Percentiles rank a stretch among this genome's conserved stretches.
phyloP scores from a whole-genome alignment of 2,329 filamentous ascomycete genomes.

The Colletotrichum musae region DNA sequence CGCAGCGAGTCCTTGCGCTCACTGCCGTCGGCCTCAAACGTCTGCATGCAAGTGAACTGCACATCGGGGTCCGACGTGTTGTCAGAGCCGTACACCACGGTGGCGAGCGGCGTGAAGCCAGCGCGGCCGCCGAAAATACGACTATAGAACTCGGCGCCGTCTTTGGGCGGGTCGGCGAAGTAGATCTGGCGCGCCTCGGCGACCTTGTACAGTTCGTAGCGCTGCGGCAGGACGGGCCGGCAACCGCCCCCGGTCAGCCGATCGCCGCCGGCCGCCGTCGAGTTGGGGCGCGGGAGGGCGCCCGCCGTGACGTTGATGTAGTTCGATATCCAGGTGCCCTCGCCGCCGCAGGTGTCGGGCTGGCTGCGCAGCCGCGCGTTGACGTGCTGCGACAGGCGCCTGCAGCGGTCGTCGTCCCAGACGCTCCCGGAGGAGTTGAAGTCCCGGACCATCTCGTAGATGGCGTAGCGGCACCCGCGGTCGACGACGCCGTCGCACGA shows the following conservation, averaged over 20 bases:
- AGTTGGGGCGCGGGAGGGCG: constrained; percentile 1
- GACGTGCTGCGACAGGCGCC: constrained; percentile 14
- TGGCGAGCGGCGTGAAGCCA: background rate
- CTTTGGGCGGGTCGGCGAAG: constrained; percentile 12
- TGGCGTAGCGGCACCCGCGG: constrained; percentile 2
- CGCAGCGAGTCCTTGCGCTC: background rate
- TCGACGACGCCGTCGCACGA: constrained; percentile 24
- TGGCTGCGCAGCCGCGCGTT: constrained; percentile 2
- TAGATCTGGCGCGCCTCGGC: constrained; percentile 19
- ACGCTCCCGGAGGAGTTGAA: background rate
- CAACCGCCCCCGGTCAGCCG: constrained; percentile 7
- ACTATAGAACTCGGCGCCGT: background rate
- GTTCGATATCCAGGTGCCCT: constrained; percentile 22
- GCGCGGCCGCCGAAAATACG: background rate
- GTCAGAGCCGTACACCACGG: constrained; percentile 1
- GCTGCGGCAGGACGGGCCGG: constrained; percentile 1
- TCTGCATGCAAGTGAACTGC: constrained; percentile 20
- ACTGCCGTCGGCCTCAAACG: background rate
- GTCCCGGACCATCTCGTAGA: constrained; percentile 13
- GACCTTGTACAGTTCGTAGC: constrained; percentile 18
- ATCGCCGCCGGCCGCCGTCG: background rate
- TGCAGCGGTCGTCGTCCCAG: background rate
- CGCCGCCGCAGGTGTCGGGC: constrained; percentile 1
- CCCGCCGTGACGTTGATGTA: constrained; percentile 28
- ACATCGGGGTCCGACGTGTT: background rate